A percentile compares a stretch with the other conserved stretches of the same genome.
phyloP scores from a whole-genome alignment of 495 filamentous ascomycete genomes.

The Penicillium bovifimosum region DNA sequence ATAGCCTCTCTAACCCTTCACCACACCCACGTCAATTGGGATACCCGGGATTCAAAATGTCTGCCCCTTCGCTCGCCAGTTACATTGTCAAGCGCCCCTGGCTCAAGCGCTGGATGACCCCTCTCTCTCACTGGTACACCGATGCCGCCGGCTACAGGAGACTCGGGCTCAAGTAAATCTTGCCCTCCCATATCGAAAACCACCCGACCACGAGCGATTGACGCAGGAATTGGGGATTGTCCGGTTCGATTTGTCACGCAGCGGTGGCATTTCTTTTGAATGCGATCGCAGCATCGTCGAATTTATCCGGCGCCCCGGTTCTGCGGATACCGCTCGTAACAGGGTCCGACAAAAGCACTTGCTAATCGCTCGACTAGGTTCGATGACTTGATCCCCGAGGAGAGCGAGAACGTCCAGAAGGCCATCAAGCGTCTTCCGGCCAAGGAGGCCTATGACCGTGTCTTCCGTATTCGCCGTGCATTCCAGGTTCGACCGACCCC shows the following conservation, averaged over 20 bases:
- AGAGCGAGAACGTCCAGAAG: conserved; percentile 74
- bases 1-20: conserved; percentile 27
- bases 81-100: conserved; percentile 77
- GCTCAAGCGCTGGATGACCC: conserved; percentile 70
- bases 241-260: neutral
- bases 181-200: conserved; percentile 14
- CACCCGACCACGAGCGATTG: conserved; percentile 8
- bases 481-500: conserved; percentile 62
- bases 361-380: conserved; percentile 48
- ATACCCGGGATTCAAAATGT: conserved; percentile 53
- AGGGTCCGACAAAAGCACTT: conserved; percentile 1
- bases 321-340: conserved; percentile 15
- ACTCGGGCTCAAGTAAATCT: conserved; percentile 76
- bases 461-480: conserved; percentile 92
- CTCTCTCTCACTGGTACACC: conserved; percentile 76
- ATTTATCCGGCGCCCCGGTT: conserved; percentile 16
- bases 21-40: conserved; percentile 32
- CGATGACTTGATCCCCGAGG: conserved; percentile 92
- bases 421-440: conserved; percentile 85
- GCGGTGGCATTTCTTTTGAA: neutral
- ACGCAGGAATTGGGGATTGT: conserved; percentile 1
- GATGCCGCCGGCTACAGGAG: conserved; percentile 87
- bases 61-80: conserved; percentile 62
- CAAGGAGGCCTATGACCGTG: conserved; percentile 91
- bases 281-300: conserved; percentile 10